Evolutionary conservation across 1,139 yeast genomes (phyloP).

Genomic region (Yamadazyma buinensis): DNA sequence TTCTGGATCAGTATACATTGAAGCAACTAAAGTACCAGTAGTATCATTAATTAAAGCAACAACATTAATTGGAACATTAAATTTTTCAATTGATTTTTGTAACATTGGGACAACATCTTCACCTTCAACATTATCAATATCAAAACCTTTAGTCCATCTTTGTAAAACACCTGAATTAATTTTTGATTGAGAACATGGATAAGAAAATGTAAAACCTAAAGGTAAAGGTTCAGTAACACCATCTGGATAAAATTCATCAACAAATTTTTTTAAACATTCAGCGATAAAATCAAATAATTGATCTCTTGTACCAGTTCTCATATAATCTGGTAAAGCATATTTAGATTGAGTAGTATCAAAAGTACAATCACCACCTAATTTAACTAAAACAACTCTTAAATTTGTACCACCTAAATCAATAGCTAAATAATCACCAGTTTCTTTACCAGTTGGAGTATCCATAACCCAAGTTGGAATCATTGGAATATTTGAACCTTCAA

Average conservation of each 20-base stretch:
- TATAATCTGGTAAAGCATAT: conserved; percentile 65
- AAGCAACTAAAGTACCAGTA: conserved; percentile 95
- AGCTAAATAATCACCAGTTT: conserved; percentile 84
- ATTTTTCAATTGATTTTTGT: conserved; percentile 64
- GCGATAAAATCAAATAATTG: conserved; percentile 87
- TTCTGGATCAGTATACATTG: conserved; percentile 84
- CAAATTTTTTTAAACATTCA: conserved; percentile 62
- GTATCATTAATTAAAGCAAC: conserved; percentile 96
- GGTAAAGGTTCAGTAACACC: conserved; percentile 57
- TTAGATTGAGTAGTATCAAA: conserved; percentile 84
- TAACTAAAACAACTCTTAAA: conserved; percentile 83
- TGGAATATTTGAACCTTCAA: conserved; percentile 80
- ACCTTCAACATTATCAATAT: conserved; percentile 91
- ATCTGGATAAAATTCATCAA: conserved; percentile 59
- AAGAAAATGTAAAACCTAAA: conserved; percentile 92
- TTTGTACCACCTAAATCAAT: conserved; percentile 96
- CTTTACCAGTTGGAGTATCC: conserved; percentile 89
- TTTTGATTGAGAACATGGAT: conserved; percentile 82
- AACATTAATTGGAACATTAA: conserved; percentile 73
- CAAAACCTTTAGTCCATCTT: conserved; percentile 98
- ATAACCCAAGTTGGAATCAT: conserved; percentile 98
- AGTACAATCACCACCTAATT: conserved; percentile 70
- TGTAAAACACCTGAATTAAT: conserved; percentile 85
- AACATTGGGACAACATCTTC: conserved; percentile 91
- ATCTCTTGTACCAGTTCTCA: conserved; percentile 77